phyloP scores from a whole-genome alignment of 345 rosid genomes.

The Populus davidiana region DNA sequence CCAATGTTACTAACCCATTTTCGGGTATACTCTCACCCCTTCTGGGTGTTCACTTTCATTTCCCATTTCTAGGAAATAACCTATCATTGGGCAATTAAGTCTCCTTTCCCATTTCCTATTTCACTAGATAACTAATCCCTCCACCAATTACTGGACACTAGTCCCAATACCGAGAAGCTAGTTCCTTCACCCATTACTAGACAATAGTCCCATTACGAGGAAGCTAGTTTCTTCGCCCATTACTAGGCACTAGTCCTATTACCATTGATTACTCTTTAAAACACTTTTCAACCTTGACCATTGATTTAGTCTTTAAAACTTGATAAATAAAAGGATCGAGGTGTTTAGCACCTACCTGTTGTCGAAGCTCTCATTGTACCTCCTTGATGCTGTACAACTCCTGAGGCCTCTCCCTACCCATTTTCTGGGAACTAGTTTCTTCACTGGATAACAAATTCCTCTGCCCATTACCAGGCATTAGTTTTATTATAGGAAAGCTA shows the following conservation, averaged over 20 bases:
- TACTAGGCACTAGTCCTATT: too few relatives aligned
- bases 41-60: neutral
- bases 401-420: neutral
- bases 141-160: too few relatives aligned
- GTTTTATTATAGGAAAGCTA: too few relatives aligned
- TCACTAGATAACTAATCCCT: too few relatives aligned
- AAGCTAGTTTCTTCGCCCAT: neutral
- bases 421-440: neutral
- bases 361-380: neutral
- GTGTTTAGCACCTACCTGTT: neutral
- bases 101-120: too few relatives aligned
- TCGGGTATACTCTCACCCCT: neutral
- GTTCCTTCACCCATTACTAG: too few relatives aligned
- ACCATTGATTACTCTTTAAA: too few relatives aligned
- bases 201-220: too few relatives aligned
- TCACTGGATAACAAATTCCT: too few relatives aligned
- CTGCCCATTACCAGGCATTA: too few relatives aligned
- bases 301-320: neutral
- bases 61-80: neutral
- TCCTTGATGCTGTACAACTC: too few relatives aligned
- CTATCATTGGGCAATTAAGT: neutral
- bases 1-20: neutral
- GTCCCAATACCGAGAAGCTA: neutral
- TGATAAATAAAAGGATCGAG: neutral
- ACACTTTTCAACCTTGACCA: neutral